Base-by-base conservation (phyloP, 352 stramenopile genomes). In the Globisporangium perplexum region DNA sequence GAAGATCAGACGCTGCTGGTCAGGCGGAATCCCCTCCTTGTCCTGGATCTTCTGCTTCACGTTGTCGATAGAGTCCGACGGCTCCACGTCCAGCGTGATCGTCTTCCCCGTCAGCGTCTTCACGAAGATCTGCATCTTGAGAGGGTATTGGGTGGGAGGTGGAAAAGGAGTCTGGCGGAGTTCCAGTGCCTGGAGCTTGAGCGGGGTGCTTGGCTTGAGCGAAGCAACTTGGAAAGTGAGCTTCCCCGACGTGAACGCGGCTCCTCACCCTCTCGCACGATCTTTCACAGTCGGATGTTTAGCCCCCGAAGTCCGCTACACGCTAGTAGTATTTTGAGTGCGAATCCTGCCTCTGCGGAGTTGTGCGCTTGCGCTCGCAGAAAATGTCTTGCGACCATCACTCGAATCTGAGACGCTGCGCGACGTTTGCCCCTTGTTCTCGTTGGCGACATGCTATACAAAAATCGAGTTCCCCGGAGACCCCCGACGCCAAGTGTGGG, bases 1-100 rank as follows among this genome's bases (percentile, higher is more conserved):
- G n/a, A 98, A 98, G 64, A 98, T 98, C 50, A 98, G 76, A 35
- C 94, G 79, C 72, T 30, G 26, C 26, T 30, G 26, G 26, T 30
- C 26, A 30, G 26, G 26, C 26, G 26, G 26, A 30, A 30, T 98
- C 93, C 73, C 92, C 65, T 97, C 87, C 68, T 87, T 97, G 65
- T 96, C 86, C 49, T 94, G 66, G 68, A 97, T 97, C 71, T 96
- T 97, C 31, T 90, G 83, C 87, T 99, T 99, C 43, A 99, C 95
- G 67, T 98, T 93, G 72, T 97, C 90, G 53, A 98, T 97, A 17
- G 78, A 91, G 78, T 98, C 89, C 26, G 83, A 88, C 48, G 93
- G 84, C 66, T 97, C 91, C 7, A 97, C 83, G 65, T 97, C 89
- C 30, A 97, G 79, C 23, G 81, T 94, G 53, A 97, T 90, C 6